A percentile compares a stretch with the other conserved stretches of the same genome.
These are phyloP conservation scores for Conticribra guillardii DNA, from an alignment of 108 stramenopile species.

Conservation along the genomic window DNA sequence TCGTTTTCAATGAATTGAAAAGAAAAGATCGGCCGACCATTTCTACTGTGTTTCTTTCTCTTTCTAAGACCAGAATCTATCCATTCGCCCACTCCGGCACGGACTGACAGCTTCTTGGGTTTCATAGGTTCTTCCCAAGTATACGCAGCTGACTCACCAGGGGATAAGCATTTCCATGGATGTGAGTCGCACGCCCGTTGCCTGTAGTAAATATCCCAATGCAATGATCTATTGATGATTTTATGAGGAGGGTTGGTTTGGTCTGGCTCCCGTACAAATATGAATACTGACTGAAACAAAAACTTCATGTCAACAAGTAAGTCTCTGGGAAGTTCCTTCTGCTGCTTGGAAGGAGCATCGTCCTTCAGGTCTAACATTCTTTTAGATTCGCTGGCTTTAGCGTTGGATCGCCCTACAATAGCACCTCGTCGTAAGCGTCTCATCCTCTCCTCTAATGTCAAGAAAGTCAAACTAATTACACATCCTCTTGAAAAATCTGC, in stretches of 20 bases:
- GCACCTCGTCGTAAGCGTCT: conserved; percentile 74
- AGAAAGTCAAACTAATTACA: conserved; percentile 73
- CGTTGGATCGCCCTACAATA: conserved; percentile 8
- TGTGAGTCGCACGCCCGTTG: conserved; percentile 82
- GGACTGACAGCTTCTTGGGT: conserved; percentile 77
- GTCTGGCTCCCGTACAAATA: conserved; percentile 67
- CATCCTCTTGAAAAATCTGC: conserved; percentile 14
- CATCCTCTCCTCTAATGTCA: conserved; percentile 90
- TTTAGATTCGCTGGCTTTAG: conserved; percentile 12
- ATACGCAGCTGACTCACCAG: conserved; percentile 77
- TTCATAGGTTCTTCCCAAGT: conserved; percentile 92
- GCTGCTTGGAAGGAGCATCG: conserved; percentile 6
- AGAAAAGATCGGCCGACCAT: conserved; percentile 38
- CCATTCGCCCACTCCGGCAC: conserved; percentile 59
- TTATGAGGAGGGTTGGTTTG: conserved; percentile 69
- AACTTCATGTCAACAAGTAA: conserved; percentile 84
- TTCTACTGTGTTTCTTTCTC: conserved; percentile 7
- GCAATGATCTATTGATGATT: conserved; percentile 85
- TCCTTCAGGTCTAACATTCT: conserved; percentile 6
- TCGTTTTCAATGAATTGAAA: conserved; percentile 72
- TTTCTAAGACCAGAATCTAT: conserved; percentile 10
- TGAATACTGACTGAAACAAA: conserved; percentile 83
- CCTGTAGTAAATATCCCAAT: conserved; percentile 77
- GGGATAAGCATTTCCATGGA: conserved; percentile 75
- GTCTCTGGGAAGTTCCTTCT: conserved; percentile 9